Base-by-base conservation (phyloP, 805 yeast genomes). In the Metschnikowia peoriensis region DNA sequence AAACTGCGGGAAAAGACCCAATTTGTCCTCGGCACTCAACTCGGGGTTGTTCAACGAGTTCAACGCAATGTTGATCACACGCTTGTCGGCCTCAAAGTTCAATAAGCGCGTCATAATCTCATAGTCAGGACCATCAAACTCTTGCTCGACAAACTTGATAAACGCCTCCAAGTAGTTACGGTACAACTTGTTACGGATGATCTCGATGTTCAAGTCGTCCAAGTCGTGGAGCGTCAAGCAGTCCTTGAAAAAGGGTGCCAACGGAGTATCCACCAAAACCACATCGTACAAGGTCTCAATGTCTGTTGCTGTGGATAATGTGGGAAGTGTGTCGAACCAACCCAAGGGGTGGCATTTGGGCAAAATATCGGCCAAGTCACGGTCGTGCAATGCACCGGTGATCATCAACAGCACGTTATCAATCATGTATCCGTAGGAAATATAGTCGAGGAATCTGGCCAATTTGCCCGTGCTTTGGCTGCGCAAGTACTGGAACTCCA, bases 321-420 rank as follows among this genome's bases (percentile, higher is more conserved):
- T 93, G 37, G 99, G 99, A 61, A 94, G 81, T 7, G 98, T 93
- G 62, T 94, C 99, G 65, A 94, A 94, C 97, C 97, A 92, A 43
- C 99, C 99, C 61, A 94, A 78, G 0, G 99, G 99, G 68, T 94
- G 96, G 68, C 97, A 91, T 67, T 97, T 85, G 53, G 84, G 84
- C 64, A 94, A 79, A 48, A 96, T 86, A 65, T 94, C 99, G 41
- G 83, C 72, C 65, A 89, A 84, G 70, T 96, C 97, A 64, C 98
- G 82, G 65, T 92, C 96, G 67, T 94, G 99, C 55, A 94, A 82
- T 0, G 99, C 91, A 22, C 99, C 99, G 1, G 97, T 92, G 65
- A 94, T 93, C 87, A 94, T 88, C 65, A 94, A 78, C 27, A 94
- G 89, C 39, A 94, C 97, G 69, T 94, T 94, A 73, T 94, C 99